Evolutionary conservation across 768 basidiomycete genomes (phyloP).

Genomic region (Gyrodon lividus): DNA sequence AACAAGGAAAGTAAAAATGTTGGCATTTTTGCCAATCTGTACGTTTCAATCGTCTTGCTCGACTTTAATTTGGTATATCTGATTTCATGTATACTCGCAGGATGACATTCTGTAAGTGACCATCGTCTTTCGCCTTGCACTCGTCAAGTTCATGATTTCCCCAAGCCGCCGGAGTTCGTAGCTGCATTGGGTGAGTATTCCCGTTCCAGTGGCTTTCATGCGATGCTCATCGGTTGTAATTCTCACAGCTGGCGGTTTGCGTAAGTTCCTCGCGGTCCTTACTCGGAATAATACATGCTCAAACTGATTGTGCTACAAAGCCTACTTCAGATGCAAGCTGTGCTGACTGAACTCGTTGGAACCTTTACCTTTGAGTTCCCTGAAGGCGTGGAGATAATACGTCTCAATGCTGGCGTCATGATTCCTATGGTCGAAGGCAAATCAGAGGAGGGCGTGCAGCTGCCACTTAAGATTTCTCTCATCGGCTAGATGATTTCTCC

Average conservation of each 20-base stretch:
- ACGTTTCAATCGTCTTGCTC: background rate
- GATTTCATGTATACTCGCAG: background rate
- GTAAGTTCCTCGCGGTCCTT: constrained; percentile 4
- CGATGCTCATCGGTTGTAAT: background rate
- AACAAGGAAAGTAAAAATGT: background rate
- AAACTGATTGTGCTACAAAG: constrained; percentile 10
- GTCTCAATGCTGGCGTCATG: constrained; percentile 33
- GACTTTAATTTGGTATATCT: background rate
- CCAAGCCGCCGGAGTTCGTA: constrained; percentile 9
- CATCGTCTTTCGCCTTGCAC: background rate
- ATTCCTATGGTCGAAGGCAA: constrained; percentile 33
- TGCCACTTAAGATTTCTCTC: constrained; percentile 33
- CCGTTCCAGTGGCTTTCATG: background rate
- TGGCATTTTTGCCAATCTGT: constrained; percentile 13
- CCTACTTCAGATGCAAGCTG: constrained; percentile 35
- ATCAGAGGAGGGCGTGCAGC: constrained; percentile 26
- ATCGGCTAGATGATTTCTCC: constrained; percentile 3
- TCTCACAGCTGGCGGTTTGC: constrained; percentile 11
- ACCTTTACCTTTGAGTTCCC: constrained; percentile 36
- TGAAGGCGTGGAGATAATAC: constrained; percentile 29
- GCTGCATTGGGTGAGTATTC: constrained; percentile 10
- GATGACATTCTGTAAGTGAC: constrained; percentile 12
- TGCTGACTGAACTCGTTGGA: constrained; percentile 35
- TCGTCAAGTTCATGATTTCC: background rate
- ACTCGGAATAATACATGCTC: background rate